These are phyloP conservation scores for Boletus pseudopeckii DNA, from an alignment of 768 basidiomycete species.

Conservation along the genomic window DNA sequence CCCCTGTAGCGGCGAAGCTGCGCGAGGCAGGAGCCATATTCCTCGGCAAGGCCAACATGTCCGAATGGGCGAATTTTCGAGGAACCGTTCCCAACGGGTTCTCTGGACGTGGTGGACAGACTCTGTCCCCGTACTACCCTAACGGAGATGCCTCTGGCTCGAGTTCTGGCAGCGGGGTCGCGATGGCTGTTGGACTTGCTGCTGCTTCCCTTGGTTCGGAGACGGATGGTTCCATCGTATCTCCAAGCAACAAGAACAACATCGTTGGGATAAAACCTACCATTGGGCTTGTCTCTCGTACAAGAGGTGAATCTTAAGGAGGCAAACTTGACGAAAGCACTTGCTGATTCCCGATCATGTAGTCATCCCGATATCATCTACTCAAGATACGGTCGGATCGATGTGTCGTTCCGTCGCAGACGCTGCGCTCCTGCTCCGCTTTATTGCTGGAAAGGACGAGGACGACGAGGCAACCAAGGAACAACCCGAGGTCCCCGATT, in stretches of 20 bases:
- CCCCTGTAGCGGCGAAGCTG: conserved; percentile 28
- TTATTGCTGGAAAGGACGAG: conserved; percentile 52
- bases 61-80: conserved; percentile 43
- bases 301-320: conserved; percentile 27
- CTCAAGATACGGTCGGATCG: conserved; percentile 60
- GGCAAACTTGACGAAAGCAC: background rate
- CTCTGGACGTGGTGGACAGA: conserved; percentile 47
- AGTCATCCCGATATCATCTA: conserved; percentile 56
- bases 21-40: conserved; percentile 35
- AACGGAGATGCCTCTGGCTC: conserved; percentile 40
- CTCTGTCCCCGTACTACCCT: conserved; percentile 40
- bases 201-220: conserved; percentile 45
- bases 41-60: conserved; percentile 43
- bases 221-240: conserved; percentile 48
- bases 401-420: conserved; percentile 54
- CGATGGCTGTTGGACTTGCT: conserved; percentile 41
- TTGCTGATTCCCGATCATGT: background rate
- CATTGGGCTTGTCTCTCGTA: conserved; percentile 38
- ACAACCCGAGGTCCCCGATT: conserved; percentile 57
- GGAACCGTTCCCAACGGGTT: conserved; percentile 41
- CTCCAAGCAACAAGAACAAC: conserved; percentile 40
- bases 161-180: conserved; percentile 43
- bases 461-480: conserved; percentile 50
- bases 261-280: conserved; percentile 43
- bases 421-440: conserved; percentile 49